These are phyloP conservation scores for Podila epigama DNA, from an alignment of 192 early-diverging fungal genomes.

Conservation along the genomic window DNA sequence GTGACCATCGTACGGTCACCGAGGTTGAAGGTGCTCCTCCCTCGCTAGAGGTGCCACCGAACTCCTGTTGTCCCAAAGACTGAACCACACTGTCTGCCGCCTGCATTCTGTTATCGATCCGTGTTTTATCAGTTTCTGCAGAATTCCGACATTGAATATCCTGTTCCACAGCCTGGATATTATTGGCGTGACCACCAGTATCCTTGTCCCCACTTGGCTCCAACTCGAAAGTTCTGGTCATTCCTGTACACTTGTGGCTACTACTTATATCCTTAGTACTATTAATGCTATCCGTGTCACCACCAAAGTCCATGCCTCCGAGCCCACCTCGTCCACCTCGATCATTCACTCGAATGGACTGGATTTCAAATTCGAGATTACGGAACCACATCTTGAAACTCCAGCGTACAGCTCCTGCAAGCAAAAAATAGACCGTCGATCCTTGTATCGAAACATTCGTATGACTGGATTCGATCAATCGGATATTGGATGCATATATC, in stretches of 20 bases:
- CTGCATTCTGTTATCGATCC: too few species aligned
- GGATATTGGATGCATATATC: slow-evolving; percentile 58
- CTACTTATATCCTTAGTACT: not conserved
- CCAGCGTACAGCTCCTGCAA: slow-evolving; percentile 61
- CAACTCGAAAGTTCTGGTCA: not conserved
- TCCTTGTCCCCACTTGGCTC: not conserved
- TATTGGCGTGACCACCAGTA: too few species aligned
- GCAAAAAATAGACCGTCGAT: slow-evolving; percentile 54
- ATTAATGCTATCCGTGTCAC: not conserved
- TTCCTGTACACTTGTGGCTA: not conserved
- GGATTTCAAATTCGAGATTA: slow-evolving; percentile 55
- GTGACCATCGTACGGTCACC: slow-evolving; percentile 56
- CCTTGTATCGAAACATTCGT: slow-evolving; percentile 58
- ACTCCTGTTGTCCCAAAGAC: too few species aligned
- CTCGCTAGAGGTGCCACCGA: not conserved
- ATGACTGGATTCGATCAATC: slow-evolving; percentile 62
- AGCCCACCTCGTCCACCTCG: slow-evolving; percentile 16
- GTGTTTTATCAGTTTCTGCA: too few species aligned
- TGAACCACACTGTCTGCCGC: too few species aligned
- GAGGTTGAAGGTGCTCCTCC: slow-evolving; percentile 19
- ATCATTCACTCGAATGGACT: slow-evolving; percentile 50
- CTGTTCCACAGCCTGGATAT: not conserved
- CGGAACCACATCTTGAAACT: slow-evolving; percentile 63
- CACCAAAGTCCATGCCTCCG: slow-evolving; percentile 28
- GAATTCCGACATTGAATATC: not conserved